Conservation (phyloP, 1,139 yeast genomes). For the Suhomyces terraborum region DNA sequence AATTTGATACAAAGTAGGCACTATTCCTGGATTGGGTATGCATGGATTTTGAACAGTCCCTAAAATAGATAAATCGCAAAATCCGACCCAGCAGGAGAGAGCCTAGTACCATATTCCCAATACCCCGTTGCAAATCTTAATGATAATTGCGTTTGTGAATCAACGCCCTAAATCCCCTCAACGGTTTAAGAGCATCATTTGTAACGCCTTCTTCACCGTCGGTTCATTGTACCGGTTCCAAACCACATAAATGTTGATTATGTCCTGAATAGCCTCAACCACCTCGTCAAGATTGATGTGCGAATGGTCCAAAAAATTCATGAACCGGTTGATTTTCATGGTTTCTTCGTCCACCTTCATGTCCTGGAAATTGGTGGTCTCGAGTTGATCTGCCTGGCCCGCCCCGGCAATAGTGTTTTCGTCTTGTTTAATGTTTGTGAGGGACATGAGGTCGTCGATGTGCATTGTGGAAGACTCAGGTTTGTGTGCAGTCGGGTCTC, state of each 20-base stretch:
- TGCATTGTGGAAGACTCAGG: constrained; percentile 27
- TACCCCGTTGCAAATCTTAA: too few species aligned
- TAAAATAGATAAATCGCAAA: not conserved
- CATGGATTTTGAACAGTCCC: not conserved
- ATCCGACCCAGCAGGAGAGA: too few species aligned
- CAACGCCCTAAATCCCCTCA: constrained; percentile 15
- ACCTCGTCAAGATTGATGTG: constrained; percentile 77
- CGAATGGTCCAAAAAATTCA: constrained; percentile 68
- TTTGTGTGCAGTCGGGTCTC: constrained; percentile 3
- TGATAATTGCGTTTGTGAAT: too few species aligned
- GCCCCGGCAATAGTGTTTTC: not conserved
- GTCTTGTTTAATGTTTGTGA: constrained; percentile 14
- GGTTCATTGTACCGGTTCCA: constrained; percentile 85
- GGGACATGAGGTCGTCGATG: constrained; percentile 42
- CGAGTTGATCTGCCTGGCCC: constrained; percentile 14
- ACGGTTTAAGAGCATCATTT: constrained; percentile 42
- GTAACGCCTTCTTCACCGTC: constrained; percentile 43
- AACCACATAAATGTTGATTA: constrained; percentile 72
- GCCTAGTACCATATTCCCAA: too few species aligned
- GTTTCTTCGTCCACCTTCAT: constrained; percentile 42
- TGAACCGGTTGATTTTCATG: constrained; percentile 53
- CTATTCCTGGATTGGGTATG: too few species aligned
- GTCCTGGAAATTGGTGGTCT: constrained; percentile 27
- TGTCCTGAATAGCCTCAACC: constrained; percentile 79
- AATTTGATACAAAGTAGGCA: too few species aligned